Base-by-base conservation (phyloP, 176 grass and related monocot genomes). In the Musa schizocarpa region DNA sequence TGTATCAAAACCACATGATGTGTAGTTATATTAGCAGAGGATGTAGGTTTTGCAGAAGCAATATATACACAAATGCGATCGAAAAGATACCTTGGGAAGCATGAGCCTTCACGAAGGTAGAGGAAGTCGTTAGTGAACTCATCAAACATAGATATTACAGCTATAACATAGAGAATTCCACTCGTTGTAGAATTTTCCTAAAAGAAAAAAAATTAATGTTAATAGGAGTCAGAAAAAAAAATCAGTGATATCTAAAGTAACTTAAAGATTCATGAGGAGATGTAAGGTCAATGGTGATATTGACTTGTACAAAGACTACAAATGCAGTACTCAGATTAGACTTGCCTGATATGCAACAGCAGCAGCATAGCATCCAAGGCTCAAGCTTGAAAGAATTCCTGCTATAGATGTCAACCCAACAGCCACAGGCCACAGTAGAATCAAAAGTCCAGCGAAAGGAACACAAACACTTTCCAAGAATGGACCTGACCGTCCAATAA, bases 141-240 rank as follows among this genome's bases (percentile, higher is more conserved):
- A 79, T 79, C 77, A 70, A 79, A 79, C 26, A 57, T 69, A 49
- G 77, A 79, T 70, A 79, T 79, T 52, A 79, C 77, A 49, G 77
- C 52, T 57, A 69, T 48, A 5, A 69, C 52, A 79, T 79, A 79
- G 13, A 79, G 65, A 56, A 79, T 57, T 69, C 77, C 77, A 58
- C 77, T 79, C 65, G 11, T 70, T 43, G 77, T 79, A 55, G 65
- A 57, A 20, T 69, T 57, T 79, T 79, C 77, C 77, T 79, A 56
- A 29, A 13, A 56, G 26, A 13, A 64, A 76, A 17, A 76, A 76
- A 76, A 5, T 24, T 50, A 52, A 76, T 50, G 25, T 14, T 21
- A 51, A 75, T 50, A 16, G 22, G 17, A 61, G 61, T 43, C 9
- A 49, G 73, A 10, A 11, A 62, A 29, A n/a, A 48, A 52, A 43